Evolutionary conservation across 2,329 filamentous ascomycete species (phyloP), one percentile per base, ranked within the genome.

Genomic region (Curvularia sp.): DNA sequence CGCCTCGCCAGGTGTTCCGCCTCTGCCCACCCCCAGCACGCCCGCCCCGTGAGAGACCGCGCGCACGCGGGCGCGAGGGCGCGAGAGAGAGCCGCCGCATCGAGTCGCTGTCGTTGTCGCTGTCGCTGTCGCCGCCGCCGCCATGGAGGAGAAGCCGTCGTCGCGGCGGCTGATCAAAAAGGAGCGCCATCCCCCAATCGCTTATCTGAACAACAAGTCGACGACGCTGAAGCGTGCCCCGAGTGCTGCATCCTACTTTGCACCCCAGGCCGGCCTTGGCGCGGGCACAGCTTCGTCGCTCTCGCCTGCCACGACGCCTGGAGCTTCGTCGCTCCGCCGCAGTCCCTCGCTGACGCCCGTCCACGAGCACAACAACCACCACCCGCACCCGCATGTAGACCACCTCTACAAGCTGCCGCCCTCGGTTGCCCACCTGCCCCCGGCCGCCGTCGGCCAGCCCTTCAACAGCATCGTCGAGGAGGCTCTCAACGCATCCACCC

Each of bases 401-500:
- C 22, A 35, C n/a, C 49, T 42, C 35, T 31, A 43, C 26, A 49
- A 54, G 33, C 49, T 30, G n/a, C 62, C 57, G 49, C 33, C 58
- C 35, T 48, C 58, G 46, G 39, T 55, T 42, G 58, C 55, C 24
- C 49, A 58, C 49, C 53, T 67, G 20, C 59, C 58, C 10, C 56
- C 61, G 22, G 58, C 63, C 20, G 55, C 58, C 28, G 62, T 63
- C 13, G 79, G 79, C 55, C 66, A 70, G 60, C 72, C 75, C 60
- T 80, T 81, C 70, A 77, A 72, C 52, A 70, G 71, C 55, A 66
- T 79, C 59, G 68, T 76, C 64, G 67, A 73, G 65, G 77, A 62
- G 38, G 58, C 66, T 26, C 61, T 64, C 38, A 57, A 60, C 51
- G 53, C 57, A 61, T 59, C 66, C 46, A 53, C 60, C 59, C 7